Percentiles rank a stretch among this genome's conserved stretches.
These are phyloP conservation scores for Hordeum marinum DNA, from an alignment of 176 grass and related monocot species.

Conservation along the genomic window DNA sequence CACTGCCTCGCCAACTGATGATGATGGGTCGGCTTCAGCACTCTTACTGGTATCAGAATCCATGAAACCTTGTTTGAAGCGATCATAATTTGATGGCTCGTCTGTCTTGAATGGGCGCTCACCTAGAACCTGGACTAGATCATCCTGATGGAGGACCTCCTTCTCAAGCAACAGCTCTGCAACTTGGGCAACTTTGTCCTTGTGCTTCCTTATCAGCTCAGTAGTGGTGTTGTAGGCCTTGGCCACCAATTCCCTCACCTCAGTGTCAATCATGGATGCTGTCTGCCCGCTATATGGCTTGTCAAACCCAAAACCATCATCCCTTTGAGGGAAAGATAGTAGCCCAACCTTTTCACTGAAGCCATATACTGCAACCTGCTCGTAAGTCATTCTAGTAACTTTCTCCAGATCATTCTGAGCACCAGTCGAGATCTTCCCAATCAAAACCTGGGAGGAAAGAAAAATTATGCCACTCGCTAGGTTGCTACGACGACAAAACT, in stretches of 20 bases:
- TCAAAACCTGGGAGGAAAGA: slow-evolving; percentile 59
- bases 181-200: slow-evolving; percentile 65
- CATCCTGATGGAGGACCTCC: slow-evolving; percentile 89
- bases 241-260: slow-evolving; percentile 88
- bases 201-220: slow-evolving; percentile 65
- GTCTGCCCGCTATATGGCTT: slow-evolving; percentile 72
- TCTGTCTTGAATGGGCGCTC: slow-evolving; percentile 60
- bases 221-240: slow-evolving; percentile 66
- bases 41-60: slow-evolving; percentile 37
- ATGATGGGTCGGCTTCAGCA: slow-evolving; percentile 28
- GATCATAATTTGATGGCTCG: slow-evolving; percentile 71
- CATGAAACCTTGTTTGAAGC: slow-evolving; percentile 72
- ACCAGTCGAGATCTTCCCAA: slow-evolving; percentile 80
- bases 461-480: neutral
- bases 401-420: slow-evolving; percentile 96
- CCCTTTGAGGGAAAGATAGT: slow-evolving; percentile 78
- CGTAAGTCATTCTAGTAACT: slow-evolving; percentile 88
- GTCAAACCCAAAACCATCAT: slow-evolving; percentile 58
- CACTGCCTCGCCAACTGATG: slow-evolving; percentile 32
- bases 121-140: slow-evolving; percentile 71
- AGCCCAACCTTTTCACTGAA: slow-evolving; percentile 94
- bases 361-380: slow-evolving; percentile 84
- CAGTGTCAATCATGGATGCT: slow-evolving; percentile 63
- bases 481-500: neutral
- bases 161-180: slow-evolving; percentile 84